phyloP scores from a whole-genome alignment of 1,284 basidiomycete species.

The Ceratobasidium sp. region DNA sequence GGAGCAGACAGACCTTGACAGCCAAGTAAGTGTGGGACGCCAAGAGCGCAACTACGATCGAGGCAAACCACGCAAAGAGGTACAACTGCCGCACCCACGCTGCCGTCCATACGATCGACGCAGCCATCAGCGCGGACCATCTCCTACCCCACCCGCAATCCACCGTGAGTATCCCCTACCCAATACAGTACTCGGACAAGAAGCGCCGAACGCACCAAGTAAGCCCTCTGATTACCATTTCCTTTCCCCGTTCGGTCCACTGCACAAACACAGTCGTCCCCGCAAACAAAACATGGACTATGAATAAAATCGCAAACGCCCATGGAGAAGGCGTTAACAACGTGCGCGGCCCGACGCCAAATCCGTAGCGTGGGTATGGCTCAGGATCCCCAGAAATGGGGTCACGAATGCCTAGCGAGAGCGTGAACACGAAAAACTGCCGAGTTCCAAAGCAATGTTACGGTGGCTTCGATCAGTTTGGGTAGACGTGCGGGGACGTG shows the following conservation, averaged over 20 bases:
- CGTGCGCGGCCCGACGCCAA: conserved; percentile 49
- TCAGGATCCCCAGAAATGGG: conserved; percentile 44
- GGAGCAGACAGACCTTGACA: conserved; percentile 46
- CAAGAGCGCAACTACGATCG: conserved; percentile 46
- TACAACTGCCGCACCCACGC: conserved; percentile 49
- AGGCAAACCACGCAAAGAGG: conserved; percentile 47
- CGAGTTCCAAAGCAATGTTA: too few species aligned
- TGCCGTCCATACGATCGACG: conserved; percentile 50
- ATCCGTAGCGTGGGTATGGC: conserved; percentile 49
- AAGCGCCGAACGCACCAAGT: conserved; percentile 23
- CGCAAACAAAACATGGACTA: conserved; percentile 49
- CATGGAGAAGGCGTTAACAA: conserved; percentile 49
- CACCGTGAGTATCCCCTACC: too few species aligned
- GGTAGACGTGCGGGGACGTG: neutral
- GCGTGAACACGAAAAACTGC: conserved; percentile 48
- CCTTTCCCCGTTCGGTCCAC: conserved; percentile 50
- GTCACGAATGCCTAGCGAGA: conserved; percentile 47
- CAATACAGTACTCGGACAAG: neutral
- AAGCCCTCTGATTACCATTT: conserved; percentile 48
- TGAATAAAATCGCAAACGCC: conserved; percentile 48
- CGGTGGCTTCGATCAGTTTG: too few species aligned
- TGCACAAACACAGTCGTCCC: conserved; percentile 49
- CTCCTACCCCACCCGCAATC: conserved; percentile 35
- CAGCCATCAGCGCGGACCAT: conserved; percentile 49
- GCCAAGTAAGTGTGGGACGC: conserved; percentile 45